These are phyloP conservation scores for Tetracladium setigerum DNA, from an alignment of 495 filamentous ascomycete species.

Conservation along the genomic window DNA sequence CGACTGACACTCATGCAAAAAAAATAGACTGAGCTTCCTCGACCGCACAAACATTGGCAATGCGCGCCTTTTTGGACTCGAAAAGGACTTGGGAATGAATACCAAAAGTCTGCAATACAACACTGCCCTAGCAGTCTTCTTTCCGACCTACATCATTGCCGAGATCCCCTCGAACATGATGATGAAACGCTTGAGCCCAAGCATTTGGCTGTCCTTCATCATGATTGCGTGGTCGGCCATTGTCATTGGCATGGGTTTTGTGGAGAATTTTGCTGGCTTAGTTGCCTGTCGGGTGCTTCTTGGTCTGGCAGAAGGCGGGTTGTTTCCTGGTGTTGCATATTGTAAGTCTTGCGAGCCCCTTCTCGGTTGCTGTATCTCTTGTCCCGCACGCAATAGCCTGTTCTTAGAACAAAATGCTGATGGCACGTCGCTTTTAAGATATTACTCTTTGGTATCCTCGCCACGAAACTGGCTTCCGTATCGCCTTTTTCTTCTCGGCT, in stretches of 20 bases:
- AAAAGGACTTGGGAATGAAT: conserved; percentile 22
- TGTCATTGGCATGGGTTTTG: conserved; percentile 62
- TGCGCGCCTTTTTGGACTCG: conserved; percentile 69
- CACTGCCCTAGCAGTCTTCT: conserved; percentile 49
- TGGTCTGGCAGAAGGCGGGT: conserved; percentile 52
- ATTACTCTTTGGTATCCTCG: conserved; percentile 56
- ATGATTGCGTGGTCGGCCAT: conserved; percentile 46
- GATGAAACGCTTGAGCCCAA: conserved; percentile 57
- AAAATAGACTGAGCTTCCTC: conserved; percentile 55
- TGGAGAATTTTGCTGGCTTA: conserved; percentile 55
- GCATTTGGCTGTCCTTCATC: conserved; percentile 48
- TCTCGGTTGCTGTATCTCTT: conserved; percentile 42
- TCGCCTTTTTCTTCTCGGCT: conserved; percentile 51
- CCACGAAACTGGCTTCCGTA: conserved; percentile 50
- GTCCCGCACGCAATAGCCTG: conserved; percentile 62
- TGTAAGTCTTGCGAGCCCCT: too few relatives aligned
- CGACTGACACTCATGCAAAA: too few relatives aligned
- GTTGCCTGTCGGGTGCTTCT: conserved; percentile 52
- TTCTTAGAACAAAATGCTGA: conserved; percentile 36
- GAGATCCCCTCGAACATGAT: conserved; percentile 60
- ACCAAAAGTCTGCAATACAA: conserved; percentile 53
- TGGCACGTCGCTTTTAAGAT: conserved; percentile 44
- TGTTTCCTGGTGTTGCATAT: conserved; percentile 49
- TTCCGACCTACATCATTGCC: conserved; percentile 56
- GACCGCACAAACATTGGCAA: conserved; percentile 81